A percentile compares a stretch with the other conserved stretches of the same genome.
These are phyloP conservation scores for Thalassiosira profunda DNA, from an alignment of 108 stramenopile species.

Conservation along the genomic window DNA sequence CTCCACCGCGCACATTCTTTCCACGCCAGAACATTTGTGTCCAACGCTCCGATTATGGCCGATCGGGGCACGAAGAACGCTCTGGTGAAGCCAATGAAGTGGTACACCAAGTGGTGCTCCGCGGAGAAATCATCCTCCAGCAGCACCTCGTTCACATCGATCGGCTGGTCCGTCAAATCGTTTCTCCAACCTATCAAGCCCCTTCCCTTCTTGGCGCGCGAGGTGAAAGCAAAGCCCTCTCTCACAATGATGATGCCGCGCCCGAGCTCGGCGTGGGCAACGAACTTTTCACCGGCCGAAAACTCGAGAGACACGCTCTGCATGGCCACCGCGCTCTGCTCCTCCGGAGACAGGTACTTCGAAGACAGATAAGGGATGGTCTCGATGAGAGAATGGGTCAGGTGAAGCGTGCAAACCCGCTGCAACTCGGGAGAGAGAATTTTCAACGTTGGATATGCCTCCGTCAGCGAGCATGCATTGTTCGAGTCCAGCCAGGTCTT, in stretches of 20 bases:
- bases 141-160: conserved; percentile 46
- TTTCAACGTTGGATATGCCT: conserved; percentile 33
- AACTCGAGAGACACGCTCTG: conserved; percentile 40
- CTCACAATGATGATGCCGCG: conserved; percentile 36
- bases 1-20: conserved; percentile 56
- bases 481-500: conserved; percentile 2
- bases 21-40: conserved; percentile 39
- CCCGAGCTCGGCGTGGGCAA: conserved; percentile 27
- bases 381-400: conserved; percentile 31
- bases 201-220: too few relatives aligned
- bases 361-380: conserved; percentile 52
- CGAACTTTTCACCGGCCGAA: conserved; percentile 33
- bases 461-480: conserved; percentile 14
- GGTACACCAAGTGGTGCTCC: conserved; percentile 26
- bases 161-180: background rate
- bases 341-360: conserved; percentile 40
- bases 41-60: conserved; percentile 31
- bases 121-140: conserved; percentile 35
- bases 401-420: conserved; percentile 26
- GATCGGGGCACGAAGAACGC: conserved; percentile 42
- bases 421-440: conserved; percentile 38
- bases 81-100: conserved; percentile 41
- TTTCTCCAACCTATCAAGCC: too few relatives aligned
- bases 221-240: conserved; percentile 22
- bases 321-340: conserved; percentile 34